Base-by-base conservation (phyloP, 2,329 filamentous ascomycete species). In the Cyphellophora attinorum region DNA sequence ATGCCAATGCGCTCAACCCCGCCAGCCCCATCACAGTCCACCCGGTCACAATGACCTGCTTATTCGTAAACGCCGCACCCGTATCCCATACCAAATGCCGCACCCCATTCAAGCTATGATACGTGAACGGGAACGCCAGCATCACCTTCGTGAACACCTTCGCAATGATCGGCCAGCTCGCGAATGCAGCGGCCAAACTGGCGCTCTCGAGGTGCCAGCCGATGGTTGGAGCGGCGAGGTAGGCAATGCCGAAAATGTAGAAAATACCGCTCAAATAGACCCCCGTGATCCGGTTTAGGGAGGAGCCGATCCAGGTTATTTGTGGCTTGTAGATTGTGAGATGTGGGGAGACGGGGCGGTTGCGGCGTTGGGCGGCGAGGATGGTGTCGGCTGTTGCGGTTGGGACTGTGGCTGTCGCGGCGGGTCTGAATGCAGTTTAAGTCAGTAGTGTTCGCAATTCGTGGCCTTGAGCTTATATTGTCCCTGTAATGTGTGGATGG, bases 271-370 rank as follows among this genome's bases (percentile, higher is more conserved):
- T 79, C 48, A 93, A 71, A 40, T 70, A 60, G 54, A 71, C 64
- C 52, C 85, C 88, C n/a, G 85, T 89, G 65, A 94, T 76, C 53
- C 88, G 85, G 67, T 86, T 83, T 62, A 84, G 71, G 38, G 68
- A 76, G 50, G 77, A 79, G 49, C 72, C 70, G 60, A 84, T 79
- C 80, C 79, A 94, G 51, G 85, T 91, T 64, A 95, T 82, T 61
- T 85, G 77, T 40, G 81, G 74, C 59, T 76, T 73, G 77, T 95
- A 95, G 73, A 93, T 88, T 54, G 65, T 59, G 44, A 95, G 75
- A 58, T 95, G 86, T 36, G 88, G 88, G 29, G 85, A 73, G 51
- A 94, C 71, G 56, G 88, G 88, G 34, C 88, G 88, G 54, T 72
- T 63, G 37, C 80, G 71, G 52, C 88, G 88, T 69, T 95, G 88